Evolutionary conservation across 176 grass and related monocot genomes (phyloP), one percentile per base, ranked within the genome.

Genomic region (Otatea glauca): DNA sequence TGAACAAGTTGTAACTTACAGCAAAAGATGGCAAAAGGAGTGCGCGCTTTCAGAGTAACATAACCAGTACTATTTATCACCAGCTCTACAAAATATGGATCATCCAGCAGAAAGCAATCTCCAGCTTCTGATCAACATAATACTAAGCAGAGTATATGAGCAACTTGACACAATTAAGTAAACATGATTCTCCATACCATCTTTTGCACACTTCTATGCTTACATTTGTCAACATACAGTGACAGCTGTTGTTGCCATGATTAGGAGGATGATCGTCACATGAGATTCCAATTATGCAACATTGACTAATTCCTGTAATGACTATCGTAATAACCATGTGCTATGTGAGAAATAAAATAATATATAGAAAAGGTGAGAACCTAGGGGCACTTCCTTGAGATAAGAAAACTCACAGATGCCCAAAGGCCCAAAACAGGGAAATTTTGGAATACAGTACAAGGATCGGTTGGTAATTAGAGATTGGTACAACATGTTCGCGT

Each of bases 361-460:
- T 73, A 83, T 68, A 90, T 87, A 83, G 41, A 72, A 45, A 90
- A 90, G 68, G 80, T 78, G 69, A 87, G 89, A 86, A 87, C 89
- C 80, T 75, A 56, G 43, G 83, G 80, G 84, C 49, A 87, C 85
- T 76, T 82, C 86, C 79, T 90, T 79, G 84, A 87, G 89, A 87
- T 90, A 62, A 79, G 80, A 83, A 79, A 83, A 90, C 89, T 90
- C 89, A 90, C 80, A 90, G 89, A 90, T 90, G 80, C 84, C 80
- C 79, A 87, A 90, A 90, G 88, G 84, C 84, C 79, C 89, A 87
- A 90, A 90, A 87, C 51, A 90, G 67, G n/a, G n/a, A n/a, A n/a
- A n/a, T n/a, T n/a, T n/a, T n/a, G n/a, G n/a, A n/a, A n/a, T n/a
- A n/a, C n/a, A n/a, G n/a, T n/a, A n/a, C n/a, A n/a, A n/a, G n/a